Conservation (phyloP, 345 rosid genomes). For the Punica granatum region DNA sequence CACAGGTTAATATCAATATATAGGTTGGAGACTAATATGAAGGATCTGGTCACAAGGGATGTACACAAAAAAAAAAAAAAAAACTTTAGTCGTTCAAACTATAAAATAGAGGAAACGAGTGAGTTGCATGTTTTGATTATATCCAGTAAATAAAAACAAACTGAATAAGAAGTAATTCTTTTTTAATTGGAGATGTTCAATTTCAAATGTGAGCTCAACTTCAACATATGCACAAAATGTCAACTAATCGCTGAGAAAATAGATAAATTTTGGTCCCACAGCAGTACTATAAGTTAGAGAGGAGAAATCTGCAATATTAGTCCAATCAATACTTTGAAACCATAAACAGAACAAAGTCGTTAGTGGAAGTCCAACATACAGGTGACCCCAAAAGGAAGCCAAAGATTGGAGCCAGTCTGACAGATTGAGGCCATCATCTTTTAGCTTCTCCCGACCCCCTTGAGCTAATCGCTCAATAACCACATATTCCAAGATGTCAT, state of each 20-base stretch:
- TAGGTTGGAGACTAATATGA: neutral
- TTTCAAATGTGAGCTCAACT: neutral
- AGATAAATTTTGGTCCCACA: neutral
- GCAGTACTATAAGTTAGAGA: neutral
- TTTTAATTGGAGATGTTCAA: neutral
- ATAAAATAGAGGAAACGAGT: neutral
- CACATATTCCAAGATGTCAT: constrained; percentile 94
- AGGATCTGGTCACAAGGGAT: neutral
- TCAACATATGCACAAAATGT: neutral
- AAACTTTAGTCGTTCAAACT: neutral
- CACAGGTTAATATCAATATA: neutral
- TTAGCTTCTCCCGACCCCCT: constrained; percentile 94
- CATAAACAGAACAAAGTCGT: neutral
- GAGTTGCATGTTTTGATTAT: neutral
- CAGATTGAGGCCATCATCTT: constrained; percentile 96
- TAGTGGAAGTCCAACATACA: constrained; percentile 47
- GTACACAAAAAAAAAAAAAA: neutral
- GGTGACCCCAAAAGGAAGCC: constrained; percentile 99
- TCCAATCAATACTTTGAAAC: neutral
- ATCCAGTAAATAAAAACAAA: neutral
- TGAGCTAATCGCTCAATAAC: constrained; percentile 93
- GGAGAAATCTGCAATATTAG: neutral
- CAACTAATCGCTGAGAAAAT: neutral
- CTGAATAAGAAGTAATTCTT: neutral
- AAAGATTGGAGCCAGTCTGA: constrained; percentile 99